Conservation (phyloP, 495 filamentous ascomycete genomes). For the Xylaria scruposa region DNA sequence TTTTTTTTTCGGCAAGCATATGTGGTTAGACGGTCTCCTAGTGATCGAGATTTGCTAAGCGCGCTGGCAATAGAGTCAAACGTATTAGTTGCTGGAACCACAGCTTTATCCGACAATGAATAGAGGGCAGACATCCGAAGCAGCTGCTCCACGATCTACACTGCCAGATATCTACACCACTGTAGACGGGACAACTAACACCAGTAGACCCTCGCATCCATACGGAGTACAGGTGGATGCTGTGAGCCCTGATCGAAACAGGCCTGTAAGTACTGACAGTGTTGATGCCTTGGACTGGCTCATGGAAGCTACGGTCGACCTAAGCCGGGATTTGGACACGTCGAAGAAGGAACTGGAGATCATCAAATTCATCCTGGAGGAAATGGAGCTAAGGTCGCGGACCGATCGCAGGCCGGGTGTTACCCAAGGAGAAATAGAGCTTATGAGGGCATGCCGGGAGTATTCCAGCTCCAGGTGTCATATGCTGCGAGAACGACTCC, state of each 20-base stretch:
- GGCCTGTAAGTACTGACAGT: background rate
- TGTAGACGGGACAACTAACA: background rate
- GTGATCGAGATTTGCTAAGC: background rate
- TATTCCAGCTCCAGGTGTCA: slow-evolving; percentile 34
- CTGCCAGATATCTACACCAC: background rate
- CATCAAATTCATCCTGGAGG: slow-evolving; percentile 30
- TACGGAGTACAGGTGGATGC: background rate
- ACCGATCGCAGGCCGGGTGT: background rate
- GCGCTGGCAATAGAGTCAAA: background rate
- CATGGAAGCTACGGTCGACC: slow-evolving; percentile 11
- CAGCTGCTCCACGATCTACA: background rate
- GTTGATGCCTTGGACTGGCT: slow-evolving; percentile 30
- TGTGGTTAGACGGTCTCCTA: background rate
- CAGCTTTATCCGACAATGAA: background rate
- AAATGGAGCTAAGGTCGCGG: slow-evolving; percentile 17
- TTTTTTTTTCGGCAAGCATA: too few species aligned
- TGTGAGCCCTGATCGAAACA: background rate
- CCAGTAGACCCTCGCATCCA: background rate
- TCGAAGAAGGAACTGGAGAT: slow-evolving; percentile 35
- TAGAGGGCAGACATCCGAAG: background rate
- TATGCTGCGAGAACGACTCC: slow-evolving; percentile 36
- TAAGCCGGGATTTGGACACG: slow-evolving; percentile 31
- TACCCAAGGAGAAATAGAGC: slow-evolving; percentile 19
- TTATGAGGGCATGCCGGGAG: slow-evolving; percentile 36
- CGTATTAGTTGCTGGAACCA: background rate